These are phyloP conservation scores for Sparassis latifolia DNA, from an alignment of 1,284 basidiomycete species.

Conservation along the genomic window DNA sequence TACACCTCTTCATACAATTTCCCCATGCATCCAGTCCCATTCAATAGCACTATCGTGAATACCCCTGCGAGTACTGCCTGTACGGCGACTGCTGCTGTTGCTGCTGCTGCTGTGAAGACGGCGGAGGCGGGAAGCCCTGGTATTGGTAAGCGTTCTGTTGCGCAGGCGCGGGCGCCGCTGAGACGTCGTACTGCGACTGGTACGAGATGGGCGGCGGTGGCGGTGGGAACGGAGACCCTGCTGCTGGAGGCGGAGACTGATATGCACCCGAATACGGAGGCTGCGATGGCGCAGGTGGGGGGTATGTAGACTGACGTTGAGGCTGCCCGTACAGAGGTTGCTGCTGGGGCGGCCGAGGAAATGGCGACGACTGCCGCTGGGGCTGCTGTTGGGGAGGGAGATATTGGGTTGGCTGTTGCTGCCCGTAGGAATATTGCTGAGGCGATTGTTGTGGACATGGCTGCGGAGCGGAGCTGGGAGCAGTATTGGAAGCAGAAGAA, in stretches of 20 bases:
- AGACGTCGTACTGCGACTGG: conserved; percentile 19
- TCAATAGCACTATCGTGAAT: conserved; percentile 7
- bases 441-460: conserved; percentile 27
- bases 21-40: too few relatives aligned
- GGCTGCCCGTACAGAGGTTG: conserved; percentile 12
- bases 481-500: conserved; percentile 7
- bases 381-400: too few relatives aligned
- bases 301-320: conserved; percentile 24
- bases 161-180: conserved; percentile 20
- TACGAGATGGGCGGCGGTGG: conserved; percentile 29
- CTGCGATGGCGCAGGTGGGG: conserved; percentile 26
- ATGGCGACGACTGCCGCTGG: conserved; percentile 12
- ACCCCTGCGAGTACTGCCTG: conserved; percentile 14
- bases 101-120: conserved; percentile 20
- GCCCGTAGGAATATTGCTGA: conserved; percentile 18
- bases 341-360: conserved; percentile 27
- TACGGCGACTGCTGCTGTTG: neutral
- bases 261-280: conserved; percentile 18
- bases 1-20: too few relatives aligned
- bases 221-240: conserved; percentile 22
- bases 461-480: conserved; percentile 14
- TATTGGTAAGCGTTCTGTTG: conserved; percentile 23
- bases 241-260: conserved; percentile 11
- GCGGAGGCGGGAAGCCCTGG: conserved; percentile 21
- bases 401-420: conserved; percentile 6